Evolutionary conservation across 176 grass and related monocot genomes (phyloP), one percentile per base, ranked within the genome.

Genomic region (Elymus sibiricus): DNA sequence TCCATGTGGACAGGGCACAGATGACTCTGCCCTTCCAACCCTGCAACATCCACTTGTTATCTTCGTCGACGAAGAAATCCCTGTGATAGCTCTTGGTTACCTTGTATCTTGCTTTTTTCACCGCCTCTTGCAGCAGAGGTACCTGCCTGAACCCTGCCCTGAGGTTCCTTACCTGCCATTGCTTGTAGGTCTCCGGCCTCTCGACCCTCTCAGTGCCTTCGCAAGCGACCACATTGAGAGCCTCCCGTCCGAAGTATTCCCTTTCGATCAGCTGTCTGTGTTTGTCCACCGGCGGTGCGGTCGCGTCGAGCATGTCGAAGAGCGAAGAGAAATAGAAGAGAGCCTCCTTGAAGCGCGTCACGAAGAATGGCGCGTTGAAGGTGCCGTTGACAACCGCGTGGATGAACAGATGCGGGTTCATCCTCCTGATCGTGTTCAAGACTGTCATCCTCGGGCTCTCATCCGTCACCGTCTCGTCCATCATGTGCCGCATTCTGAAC

Each of bases 31-130:
- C 89, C 84, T 90, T 90, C 89, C 89, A 90, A 58, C 84, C 80
- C 11, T 79, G 88, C 69, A 90, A 79, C 84, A 90, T 79, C 89
- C 84, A 90, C 26, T 87, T 87, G 21, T 83, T 87, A 74, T 79
- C 84, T 90, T 90, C 66, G 27, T 90, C 89, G 53, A 83, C 84
- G 3, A 90, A 85, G 58, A 90, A 90, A 83, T 90, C 89, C 84
- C 56, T 83, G 15, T 86, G 79, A 11, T 90, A 86, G 19, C 42
- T 73, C 79, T 72, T 90, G 56, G 7, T 86, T 68, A 79, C 89
- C 79, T 86, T 87, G 79, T 79, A 90, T 55, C 74, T 86, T 74
- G 89, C 84, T 65, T 65, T 85, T 38, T 70, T 77, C 78, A 89
- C 53, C 21, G 72, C 39, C 5, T 89, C 88, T 38, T 70, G 62